Percentiles rank a stretch among this genome's conserved stretches.
Conservation (phyloP, 306 rosid species). For the Cicer yamashitae region DNA sequence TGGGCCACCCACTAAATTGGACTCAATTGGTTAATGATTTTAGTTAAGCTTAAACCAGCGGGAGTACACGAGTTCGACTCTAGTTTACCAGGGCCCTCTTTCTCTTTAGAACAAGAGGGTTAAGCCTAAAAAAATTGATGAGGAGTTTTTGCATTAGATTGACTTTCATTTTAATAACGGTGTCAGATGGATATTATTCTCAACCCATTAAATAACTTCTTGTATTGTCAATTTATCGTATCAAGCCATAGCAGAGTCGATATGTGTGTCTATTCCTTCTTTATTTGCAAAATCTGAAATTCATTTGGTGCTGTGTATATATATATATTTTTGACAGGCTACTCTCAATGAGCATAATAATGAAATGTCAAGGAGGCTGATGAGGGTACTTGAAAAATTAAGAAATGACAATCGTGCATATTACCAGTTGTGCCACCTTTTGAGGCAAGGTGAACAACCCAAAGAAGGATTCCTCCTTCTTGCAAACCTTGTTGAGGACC, state of each 20-base stretch:
- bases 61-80: too few species aligned
- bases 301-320: conserved; percentile 23
- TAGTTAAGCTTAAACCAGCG: too few species aligned
- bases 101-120: too few species aligned
- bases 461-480: conserved; percentile 89
- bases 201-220: not conserved
- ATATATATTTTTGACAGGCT: conserved; percentile 55
- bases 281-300: conserved; percentile 23
- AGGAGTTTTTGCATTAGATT: not conserved
- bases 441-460: conserved; percentile 99
- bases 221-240: conserved; percentile 33
- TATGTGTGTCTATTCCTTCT: conserved; percentile 28
- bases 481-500: conserved; percentile 91
- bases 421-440: conserved; percentile 75
- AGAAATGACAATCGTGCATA: conserved; percentile 72
- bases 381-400: conserved; percentile 63
- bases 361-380: conserved; percentile 84
- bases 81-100: too few species aligned
- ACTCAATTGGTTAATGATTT: too few species aligned
- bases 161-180: not conserved
- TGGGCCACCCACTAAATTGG: too few species aligned
- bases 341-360: conserved; percentile 65
- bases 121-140: too few species aligned
- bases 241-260: conserved; percentile 14
- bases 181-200: conserved; percentile 5